phyloP scores from a whole-genome alignment of 805 yeast genomes.

The Yueomyces sp. region DNA sequence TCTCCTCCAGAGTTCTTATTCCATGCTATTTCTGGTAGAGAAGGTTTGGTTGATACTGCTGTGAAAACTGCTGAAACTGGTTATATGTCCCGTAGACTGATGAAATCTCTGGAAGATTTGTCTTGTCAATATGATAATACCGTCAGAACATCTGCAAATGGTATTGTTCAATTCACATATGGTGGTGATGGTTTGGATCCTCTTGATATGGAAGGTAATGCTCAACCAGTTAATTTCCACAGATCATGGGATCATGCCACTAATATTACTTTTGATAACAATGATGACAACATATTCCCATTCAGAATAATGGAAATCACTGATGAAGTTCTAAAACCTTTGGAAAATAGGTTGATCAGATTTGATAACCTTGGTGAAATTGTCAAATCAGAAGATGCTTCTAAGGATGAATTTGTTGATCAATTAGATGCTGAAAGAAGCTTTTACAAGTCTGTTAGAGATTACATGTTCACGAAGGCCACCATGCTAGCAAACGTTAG shows the following conservation, averaged over 20 bases:
- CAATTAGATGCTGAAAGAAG: constrained; percentile 79
- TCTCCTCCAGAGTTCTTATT: constrained; percentile 94
- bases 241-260: constrained; percentile 92
- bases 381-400: constrained; percentile 31
- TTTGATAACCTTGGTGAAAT: constrained; percentile 58
- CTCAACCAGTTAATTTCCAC: constrained; percentile 83
- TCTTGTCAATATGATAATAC: constrained; percentile 89
- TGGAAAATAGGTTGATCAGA: constrained; percentile 47
- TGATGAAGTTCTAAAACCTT: constrained; percentile 43
- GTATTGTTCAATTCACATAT: constrained; percentile 93
- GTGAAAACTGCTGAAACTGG: constrained; percentile 99
- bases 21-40: constrained; percentile 99
- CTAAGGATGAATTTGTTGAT: constrained; percentile 56
- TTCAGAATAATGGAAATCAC: constrained; percentile 47
- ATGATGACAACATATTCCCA: constrained; percentile 51
- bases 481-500: constrained; percentile 42
- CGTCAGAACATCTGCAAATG: constrained; percentile 88
- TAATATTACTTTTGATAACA: constrained; percentile 50
- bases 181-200: constrained; percentile 99
- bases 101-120: constrained; percentile 95
- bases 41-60: constrained; percentile 98
- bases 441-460: constrained; percentile 65
- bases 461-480: constrained; percentile 48
- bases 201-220: constrained; percentile 98
- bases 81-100: constrained; percentile 93